Base-by-base conservation (phyloP, 129 eudicot genomes). In the Saposhnikovia divaricata region DNA sequence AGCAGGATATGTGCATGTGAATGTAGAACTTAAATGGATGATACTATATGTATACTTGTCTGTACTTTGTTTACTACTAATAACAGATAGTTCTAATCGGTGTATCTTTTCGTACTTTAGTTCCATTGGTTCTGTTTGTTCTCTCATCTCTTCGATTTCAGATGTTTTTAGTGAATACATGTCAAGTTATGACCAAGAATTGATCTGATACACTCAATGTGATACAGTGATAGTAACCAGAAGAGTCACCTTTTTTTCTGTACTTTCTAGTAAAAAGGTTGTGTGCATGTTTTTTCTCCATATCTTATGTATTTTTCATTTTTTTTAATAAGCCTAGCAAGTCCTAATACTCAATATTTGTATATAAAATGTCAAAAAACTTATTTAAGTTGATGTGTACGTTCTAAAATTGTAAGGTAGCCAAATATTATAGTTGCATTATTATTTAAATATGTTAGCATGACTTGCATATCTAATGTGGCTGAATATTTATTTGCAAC, bases 1-100 rank as follows among this genome's bases (percentile, higher is more conserved):
- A 53, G 70, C 68, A 10, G 48, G 19, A 71, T 39, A 25, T 61
- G 34, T 61, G 14, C n/a, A 23, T 40, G 53, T 73, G 40, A 28
- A 77, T 53, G 11, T 61, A 9, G 69, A 61, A n/a, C 34, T n/a
- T 61, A 2, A 59, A 2, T 61, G 25, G 37, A 61, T 61, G 38
- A 51, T 76, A 53, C 79, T 76, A 43, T 73, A 44, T 51, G 19
- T 37, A 77, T 16, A 77, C 79, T 51, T 37, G 42, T 38, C 79
- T 18, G 70, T 77, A 21, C 68, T 76, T 43, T 39, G 42, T 40
- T n/a, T 44, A 21, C 55, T 53, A 21, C 11, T 23, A 27, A 68
- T 34, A 57, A 77, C 65, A 77, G 65, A 57, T 9, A 12, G 73
- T 77, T 59, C 15, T 21, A 59, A 23, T 59, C 4, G 9, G 39